Evolutionary conservation across 1,139 yeast genomes (phyloP).

Genomic region (Diutina scorzettiae): DNA sequence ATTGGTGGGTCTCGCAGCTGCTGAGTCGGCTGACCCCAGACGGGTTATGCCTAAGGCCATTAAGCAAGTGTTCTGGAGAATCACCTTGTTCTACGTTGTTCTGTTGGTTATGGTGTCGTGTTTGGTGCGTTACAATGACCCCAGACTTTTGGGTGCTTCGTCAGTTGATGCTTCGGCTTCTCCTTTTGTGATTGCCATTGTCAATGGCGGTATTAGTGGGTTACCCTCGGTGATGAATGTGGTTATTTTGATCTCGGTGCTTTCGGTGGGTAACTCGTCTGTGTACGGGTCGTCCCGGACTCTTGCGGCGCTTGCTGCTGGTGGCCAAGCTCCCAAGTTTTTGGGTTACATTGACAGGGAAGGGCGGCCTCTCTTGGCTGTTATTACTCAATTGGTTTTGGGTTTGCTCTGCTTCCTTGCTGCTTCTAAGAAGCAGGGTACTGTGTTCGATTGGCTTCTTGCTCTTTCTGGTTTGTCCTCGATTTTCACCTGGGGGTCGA

Average conservation of each 20-base stretch:
- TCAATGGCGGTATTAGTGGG: conserved; percentile 43
- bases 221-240: conserved; percentile 63
- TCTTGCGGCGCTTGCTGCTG: conserved; percentile 24
- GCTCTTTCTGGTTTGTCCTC: conserved; percentile 31
- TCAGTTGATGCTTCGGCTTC: conserved; percentile 40
- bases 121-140: conserved; percentile 31
- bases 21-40: conserved; percentile 32
- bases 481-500: conserved; percentile 31
- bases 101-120: conserved; percentile 33
- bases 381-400: conserved; percentile 20
- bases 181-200: conserved; percentile 56
- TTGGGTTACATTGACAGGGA: conserved; percentile 21
- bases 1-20: conserved; percentile 34
- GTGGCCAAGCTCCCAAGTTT: conserved; percentile 22
- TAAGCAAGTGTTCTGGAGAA: conserved; percentile 32
- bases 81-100: conserved; percentile 29
- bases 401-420: conserved; percentile 69
- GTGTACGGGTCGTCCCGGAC: conserved; percentile 27
- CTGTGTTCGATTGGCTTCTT: conserved; percentile 30
- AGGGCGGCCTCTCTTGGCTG: conserved; percentile 24
- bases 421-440: conserved; percentile 34
- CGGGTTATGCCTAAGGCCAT: conserved; percentile 23
- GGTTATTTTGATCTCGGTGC: conserved; percentile 56
- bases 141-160: conserved; percentile 22
- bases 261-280: conserved; percentile 36